These are phyloP conservation scores for Podospora australis DNA, from an alignment of 495 filamentous ascomycete genomes.

Conservation along the genomic window DNA sequence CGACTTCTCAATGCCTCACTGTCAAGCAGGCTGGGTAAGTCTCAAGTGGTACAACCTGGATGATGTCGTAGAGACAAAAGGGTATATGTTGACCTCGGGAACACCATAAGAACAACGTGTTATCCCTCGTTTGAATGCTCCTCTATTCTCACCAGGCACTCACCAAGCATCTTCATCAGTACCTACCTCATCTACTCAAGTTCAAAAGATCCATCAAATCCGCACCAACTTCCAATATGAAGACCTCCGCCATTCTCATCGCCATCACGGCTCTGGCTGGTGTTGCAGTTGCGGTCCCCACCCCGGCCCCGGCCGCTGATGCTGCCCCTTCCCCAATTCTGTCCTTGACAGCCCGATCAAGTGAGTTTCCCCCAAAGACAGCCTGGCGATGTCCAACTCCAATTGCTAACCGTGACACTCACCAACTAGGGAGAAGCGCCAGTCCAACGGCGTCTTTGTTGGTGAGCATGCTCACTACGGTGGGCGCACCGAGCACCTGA, in stretches of 20 bases:
- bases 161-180: too few species aligned
- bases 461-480: background rate
- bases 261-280: background rate
- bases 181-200: too few species aligned
- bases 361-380: background rate
- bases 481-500: background rate
- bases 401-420: background rate
- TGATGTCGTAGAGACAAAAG: too few species aligned
- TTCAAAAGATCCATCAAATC: too few species aligned
- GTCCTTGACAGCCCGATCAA: background rate
- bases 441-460: background rate
- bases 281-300: background rate
- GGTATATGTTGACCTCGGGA: too few species aligned
- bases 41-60: too few species aligned
- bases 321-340: background rate
- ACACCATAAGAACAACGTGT: too few species aligned
- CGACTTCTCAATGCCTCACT: too few species aligned
- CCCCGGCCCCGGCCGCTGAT: background rate
- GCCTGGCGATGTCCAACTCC: background rate
- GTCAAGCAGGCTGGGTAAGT: too few species aligned
- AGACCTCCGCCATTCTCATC: background rate
- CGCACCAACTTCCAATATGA: conserved; percentile 1
- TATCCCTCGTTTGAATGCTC: too few species aligned
- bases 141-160: too few species aligned
- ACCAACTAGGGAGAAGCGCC: background rate